Evolutionary conservation across 768 basidiomycete species (phyloP), one percentile per base, ranked within the genome.

Genomic region (Dacryopinax primogenitus): DNA sequence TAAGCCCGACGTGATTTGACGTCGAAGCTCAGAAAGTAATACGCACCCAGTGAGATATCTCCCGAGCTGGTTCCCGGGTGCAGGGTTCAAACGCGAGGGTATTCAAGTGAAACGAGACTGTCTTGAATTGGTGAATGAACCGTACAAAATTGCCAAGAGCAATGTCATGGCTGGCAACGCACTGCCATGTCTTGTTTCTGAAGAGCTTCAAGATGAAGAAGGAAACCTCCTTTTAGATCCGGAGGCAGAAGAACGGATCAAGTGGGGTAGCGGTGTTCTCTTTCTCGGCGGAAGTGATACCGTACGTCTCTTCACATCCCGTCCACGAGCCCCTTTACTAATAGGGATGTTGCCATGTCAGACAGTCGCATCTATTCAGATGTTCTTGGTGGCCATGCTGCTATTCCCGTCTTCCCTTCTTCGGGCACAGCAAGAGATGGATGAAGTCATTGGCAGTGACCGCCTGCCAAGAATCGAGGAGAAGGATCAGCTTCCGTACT

Each of bases 51-150:
- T 79, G 69, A 80, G 78, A 70, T 71, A 82, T 68, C 70, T 88
- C 30, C 88, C 88, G 0, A 70, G 71, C 45, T 88, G 86, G 84
- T 75, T 82, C 58, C 88, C 88, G 23, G 86, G 86, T 12, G 79
- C 83, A 3, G 80, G 80, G 1, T 91, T 89, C 76, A 82, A 83
- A 72, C 74, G 75, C 21, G 85, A 67, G 21, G 68, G 67, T 7
- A 11, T 44, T 6, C 41, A 18, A 18, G 23, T 44, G 3, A 44
- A 44, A 23, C 41, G 23, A 44, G 41, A 44, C 18, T 44, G 41
- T 18, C 41, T 15, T 4, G 4, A 18, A 23, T 23, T 44, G 18
- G 23, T 44, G 18, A 23, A 44, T 23, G 41, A 44, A 18, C 41
- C 41, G 18, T 44, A 44, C 41, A 23, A 44, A 6, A 23, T 7